Evolutionary conservation across 192 early-diverging fungal species (phyloP).

Genomic region (Backusella australiensis): DNA sequence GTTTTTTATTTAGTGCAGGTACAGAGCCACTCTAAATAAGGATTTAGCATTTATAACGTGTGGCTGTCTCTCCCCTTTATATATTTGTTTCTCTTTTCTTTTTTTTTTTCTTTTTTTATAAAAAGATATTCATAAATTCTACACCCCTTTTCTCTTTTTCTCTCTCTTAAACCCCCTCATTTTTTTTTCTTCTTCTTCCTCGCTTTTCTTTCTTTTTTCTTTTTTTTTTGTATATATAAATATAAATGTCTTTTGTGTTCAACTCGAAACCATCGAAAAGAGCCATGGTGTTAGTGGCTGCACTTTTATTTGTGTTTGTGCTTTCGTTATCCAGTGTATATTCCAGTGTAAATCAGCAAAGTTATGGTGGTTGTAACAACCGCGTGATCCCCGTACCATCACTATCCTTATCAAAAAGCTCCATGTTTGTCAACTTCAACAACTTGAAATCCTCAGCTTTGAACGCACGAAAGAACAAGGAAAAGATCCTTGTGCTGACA

Average conservation of each 20-base stretch:
- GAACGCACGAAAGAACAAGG: conserved; percentile 2
- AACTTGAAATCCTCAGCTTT: conserved; percentile 9
- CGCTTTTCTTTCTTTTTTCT: background rate
- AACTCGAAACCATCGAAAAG: background rate
- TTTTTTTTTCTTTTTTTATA: too few species aligned
- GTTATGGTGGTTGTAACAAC: background rate
- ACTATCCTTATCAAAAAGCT: conserved; percentile 3
- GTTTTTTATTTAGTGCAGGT: background rate
- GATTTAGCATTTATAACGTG: background rate
- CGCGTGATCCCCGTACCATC: background rate
- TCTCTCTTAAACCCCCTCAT: too few species aligned
- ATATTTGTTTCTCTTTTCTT: too few species aligned
- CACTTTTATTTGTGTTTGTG: conserved; percentile 10
- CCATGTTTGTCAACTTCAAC: conserved; percentile 25
- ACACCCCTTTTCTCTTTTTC: too few species aligned
- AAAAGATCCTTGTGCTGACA: conserved; percentile 51
- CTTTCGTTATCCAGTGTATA: conserved; percentile 1
- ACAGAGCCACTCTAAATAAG: background rate
- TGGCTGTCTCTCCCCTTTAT: background rate
- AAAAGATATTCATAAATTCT: too few species aligned
- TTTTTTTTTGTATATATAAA: background rate
- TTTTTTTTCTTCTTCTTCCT: too few species aligned
- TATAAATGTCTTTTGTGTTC: background rate
- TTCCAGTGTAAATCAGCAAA: background rate
- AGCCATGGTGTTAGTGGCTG: background rate